Evolutionary conservation across 2,329 filamentous ascomycete genomes (phyloP).

Genomic region (Cadophora malorum): DNA sequence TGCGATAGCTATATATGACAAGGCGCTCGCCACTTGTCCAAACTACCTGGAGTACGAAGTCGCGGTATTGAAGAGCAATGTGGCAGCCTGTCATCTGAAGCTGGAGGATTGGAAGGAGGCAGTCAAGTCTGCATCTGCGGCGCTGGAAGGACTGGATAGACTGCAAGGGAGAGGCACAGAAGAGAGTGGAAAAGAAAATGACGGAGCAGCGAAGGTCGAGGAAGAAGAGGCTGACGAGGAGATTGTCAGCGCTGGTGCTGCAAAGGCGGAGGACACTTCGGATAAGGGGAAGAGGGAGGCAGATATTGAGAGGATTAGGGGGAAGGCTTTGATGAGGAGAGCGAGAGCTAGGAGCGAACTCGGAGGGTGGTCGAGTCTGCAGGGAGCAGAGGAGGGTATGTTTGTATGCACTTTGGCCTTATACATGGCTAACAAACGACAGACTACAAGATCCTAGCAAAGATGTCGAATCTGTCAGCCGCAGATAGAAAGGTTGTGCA

Average conservation of each 20-base stretch:
- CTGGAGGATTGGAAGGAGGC: constrained; percentile 85
- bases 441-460: constrained; percentile 75
- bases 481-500: constrained; percentile 73
- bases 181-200: constrained; percentile 34
- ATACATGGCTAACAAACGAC: constrained; percentile 20
- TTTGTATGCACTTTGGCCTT: neutral
- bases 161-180: constrained; percentile 49
- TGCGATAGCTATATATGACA: constrained; percentile 83
- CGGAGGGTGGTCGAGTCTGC: constrained; percentile 79
- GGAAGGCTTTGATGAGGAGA: constrained; percentile 74
- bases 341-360: constrained; percentile 62
- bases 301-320: constrained; percentile 78
- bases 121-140: constrained; percentile 73
- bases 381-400: constrained; percentile 68
- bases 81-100: constrained; percentile 87
- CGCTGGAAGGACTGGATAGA: constrained; percentile 74
- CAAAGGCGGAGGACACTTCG: constrained; percentile 50
- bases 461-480: constrained; percentile 64
- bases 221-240: constrained; percentile 60
- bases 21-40: constrained; percentile 79
- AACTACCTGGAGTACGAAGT: constrained; percentile 87
- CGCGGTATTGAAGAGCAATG: constrained; percentile 86
- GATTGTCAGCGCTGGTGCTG: constrained; percentile 65
- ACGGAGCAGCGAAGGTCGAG: constrained; percentile 42
- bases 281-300: constrained; percentile 51